Base-by-base conservation (phyloP, 768 basidiomycete species). In the Suillus clintonianus region DNA sequence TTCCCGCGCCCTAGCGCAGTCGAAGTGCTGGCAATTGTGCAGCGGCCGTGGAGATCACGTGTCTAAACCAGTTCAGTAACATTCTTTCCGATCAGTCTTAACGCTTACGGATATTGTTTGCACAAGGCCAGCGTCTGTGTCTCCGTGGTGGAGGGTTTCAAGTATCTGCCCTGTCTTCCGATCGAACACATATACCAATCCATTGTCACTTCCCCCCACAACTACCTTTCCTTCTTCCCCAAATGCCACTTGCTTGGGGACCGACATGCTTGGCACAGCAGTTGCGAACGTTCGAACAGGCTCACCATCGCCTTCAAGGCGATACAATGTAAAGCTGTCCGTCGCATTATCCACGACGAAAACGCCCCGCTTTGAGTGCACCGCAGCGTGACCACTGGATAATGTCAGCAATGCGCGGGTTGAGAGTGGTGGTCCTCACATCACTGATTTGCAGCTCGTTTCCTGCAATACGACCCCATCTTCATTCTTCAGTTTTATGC, bases 21-120 rank as follows among this genome's bases (percentile, higher is more conserved):
- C 11, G 54, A 62, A 17, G 53, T 41, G 14, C 65, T 57, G 5
- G 62, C 59, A 51, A 66, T n/a, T 2, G 63, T 63, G 32, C 65
- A 66, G 13, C 17, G 8, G 22, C 54, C 41, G 3, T 19, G 30
- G 14, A 63, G 24, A n/a, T 63, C 59, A 1, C 24, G 32, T 1
- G 53, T 59, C 59, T 56, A 19, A 13, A 34, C 58, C 55, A 56
- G 34, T 32, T 56, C 30, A 37, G 48, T 34, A 22, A 47, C 34
- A 15, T 41, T 34, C 17, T 22, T 17, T 56, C 14, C 14, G 11
- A 8, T 15, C 47, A n/a, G 41, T 43, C 5, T 7, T 39, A 41
- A 19, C 32, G 57, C 62, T 30, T 27, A 62, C 22, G 4, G 5
- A 22, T 27, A 62, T 57, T 14, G 55, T 37, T 27, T 57, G 62